Evolutionary conservation across 2,329 filamentous ascomycete species (phyloP).

Genomic region (Claviceps sorghi): DNA sequence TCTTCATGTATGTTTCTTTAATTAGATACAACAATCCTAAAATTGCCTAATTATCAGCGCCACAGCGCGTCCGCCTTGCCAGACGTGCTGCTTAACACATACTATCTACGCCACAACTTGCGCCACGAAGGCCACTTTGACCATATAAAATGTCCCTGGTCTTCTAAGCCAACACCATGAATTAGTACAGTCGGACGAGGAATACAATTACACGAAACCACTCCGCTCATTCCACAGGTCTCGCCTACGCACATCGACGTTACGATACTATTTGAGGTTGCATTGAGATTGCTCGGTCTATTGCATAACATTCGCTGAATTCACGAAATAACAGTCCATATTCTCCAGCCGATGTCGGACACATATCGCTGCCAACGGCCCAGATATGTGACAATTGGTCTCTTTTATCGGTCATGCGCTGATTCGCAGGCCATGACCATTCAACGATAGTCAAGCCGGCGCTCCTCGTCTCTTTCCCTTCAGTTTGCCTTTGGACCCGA

Average conservation of each 20-base stretch:
- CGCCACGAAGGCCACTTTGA: no score
- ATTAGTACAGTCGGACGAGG: background rate
- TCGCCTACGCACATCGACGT: background rate
- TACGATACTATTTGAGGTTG: background rate
- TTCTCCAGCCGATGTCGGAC: background rate
- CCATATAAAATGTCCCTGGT: no score
- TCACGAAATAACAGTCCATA: background rate
- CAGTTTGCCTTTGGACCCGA: background rate
- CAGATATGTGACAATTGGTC: conserved; percentile 25
- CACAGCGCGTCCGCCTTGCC: no score
- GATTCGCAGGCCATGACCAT: conserved; percentile 29
- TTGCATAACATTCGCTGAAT: background rate
- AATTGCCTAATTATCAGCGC: no score
- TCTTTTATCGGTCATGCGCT: conserved; percentile 25
- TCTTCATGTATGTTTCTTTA: no score
- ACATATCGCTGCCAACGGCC: conserved; percentile 12
- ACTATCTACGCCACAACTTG: no score
- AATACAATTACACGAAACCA: background rate
- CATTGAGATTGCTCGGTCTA: background rate
- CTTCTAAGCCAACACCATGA: no score
- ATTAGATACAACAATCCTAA: no score
- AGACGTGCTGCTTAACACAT: no score
- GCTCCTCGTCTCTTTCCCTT: conserved; percentile 6
- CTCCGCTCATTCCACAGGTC: background rate
- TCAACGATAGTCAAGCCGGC: conserved; percentile 12